Evolutionary conservation across 306 rosid species (phyloP), one percentile per base, ranked within the genome.

Genomic region (Cucumis sativus): DNA sequence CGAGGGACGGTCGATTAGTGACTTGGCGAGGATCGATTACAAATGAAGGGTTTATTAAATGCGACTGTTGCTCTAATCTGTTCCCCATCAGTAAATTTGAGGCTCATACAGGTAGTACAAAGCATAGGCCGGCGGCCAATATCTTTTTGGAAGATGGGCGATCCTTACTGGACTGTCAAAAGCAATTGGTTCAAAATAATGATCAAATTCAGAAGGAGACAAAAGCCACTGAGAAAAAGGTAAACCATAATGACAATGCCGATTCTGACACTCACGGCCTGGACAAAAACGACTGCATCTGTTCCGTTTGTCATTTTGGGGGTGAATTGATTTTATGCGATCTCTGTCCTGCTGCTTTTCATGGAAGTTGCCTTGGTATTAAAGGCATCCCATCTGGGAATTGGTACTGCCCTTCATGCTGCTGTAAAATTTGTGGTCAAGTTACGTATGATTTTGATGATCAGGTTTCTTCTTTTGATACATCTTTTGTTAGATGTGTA

Each of bases 401-500:
- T 69, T 91, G 98, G 97, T 84, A 83, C 55, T 89, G 96, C 79
- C 91, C 93, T 1, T 70, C 87, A 0, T 93, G 98, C 55, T 61
- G 82, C 49, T 93, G 98, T 66, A 86, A 55, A 45, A 72, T 78
- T 16, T 91, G 98, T 74, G 49, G 79, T 17, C 59, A 9, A 8
- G 79, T 76, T 10, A 74, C 47, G 21, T 74, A 18, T 37, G 56
- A 56, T n/a, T 75, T 82, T 28, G 77, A 71, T 28, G 74, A 70
- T 51, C 45, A 37, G 45, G 20, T 10, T 72, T 51, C 25, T 10
- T 33, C 14, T 56, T 28, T 6, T 18, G 76, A 78, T 78, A 30
- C 45, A 60, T 9, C 20, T 18, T 0, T 80, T 60, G 39, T 86
- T 17, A 43, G 33, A 39, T 91, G 98, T 62, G 47, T 43, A 55